phyloP scores from a whole-genome alignment of 1,284 basidiomycete genomes.

The Coriolopsis trogii region DNA sequence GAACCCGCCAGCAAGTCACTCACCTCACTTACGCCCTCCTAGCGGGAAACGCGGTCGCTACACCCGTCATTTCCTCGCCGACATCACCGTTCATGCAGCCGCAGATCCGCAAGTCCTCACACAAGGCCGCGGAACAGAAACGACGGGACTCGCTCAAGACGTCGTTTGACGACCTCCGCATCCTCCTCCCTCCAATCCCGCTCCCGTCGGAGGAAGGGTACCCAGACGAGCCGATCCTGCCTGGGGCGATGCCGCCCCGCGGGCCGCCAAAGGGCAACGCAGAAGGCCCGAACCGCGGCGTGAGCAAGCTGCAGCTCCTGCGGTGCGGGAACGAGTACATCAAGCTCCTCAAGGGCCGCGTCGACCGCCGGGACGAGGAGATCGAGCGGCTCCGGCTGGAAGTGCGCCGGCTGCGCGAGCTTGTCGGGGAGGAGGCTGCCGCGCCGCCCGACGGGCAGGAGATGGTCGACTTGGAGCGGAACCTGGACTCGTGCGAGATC shows the following conservation, averaged over 20 bases:
- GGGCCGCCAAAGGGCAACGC: slow-evolving; percentile 84
- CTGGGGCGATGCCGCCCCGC: slow-evolving; percentile 84
- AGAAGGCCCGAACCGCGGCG: slow-evolving; percentile 92
- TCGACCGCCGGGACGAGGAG: slow-evolving; percentile 85
- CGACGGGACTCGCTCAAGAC: slow-evolving; percentile 94
- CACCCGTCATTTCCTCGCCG: slow-evolving; percentile 26
- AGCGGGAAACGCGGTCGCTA: slow-evolving; percentile 29
- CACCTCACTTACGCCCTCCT: background rate
- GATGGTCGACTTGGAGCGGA: slow-evolving; percentile 35
- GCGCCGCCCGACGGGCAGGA: slow-evolving; percentile 27
- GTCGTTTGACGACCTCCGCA: slow-evolving; percentile 93
- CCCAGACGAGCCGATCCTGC: slow-evolving; percentile 67
- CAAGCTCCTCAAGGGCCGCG: slow-evolving; percentile 65
- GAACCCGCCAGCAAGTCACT: background rate
- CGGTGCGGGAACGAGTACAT: slow-evolving; percentile 65
- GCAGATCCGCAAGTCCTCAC: slow-evolving; percentile 80
- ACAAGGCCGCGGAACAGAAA: slow-evolving; percentile 98
- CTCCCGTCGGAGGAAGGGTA: slow-evolving; percentile 71
- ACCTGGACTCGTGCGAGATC: slow-evolving; percentile 37
- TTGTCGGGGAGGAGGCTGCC: slow-evolving; percentile 29
- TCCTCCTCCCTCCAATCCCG: slow-evolving; percentile 86
- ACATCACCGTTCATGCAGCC: slow-evolving; percentile 33
- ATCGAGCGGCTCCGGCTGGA: slow-evolving; percentile 74
- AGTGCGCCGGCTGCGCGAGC: slow-evolving; percentile 60
- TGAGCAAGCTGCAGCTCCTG: slow-evolving; percentile 92